These are phyloP conservation scores for Hypoxylon lienhwacheense DNA, from an alignment of 495 filamentous ascomycete species.

Conservation along the genomic window DNA sequence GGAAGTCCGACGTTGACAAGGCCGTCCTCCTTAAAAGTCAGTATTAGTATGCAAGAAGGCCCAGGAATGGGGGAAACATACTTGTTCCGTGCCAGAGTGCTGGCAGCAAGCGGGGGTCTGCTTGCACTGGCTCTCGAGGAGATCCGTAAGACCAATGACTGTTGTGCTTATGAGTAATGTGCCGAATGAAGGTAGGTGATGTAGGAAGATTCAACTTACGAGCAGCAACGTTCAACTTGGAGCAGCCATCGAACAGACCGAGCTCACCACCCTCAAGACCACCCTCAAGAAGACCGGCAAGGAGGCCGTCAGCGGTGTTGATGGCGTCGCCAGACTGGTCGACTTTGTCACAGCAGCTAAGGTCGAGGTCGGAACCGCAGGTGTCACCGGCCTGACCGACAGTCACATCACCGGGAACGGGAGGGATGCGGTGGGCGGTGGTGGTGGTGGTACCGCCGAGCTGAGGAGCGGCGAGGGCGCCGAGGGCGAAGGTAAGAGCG, in stretches of 20 bases:
- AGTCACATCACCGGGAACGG: constrained; percentile 48
- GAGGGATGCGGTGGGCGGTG: constrained; percentile 31
- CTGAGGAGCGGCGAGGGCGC: constrained; percentile 31
- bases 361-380: constrained; percentile 49
- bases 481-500: constrained; percentile 37
- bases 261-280: constrained; percentile 24
- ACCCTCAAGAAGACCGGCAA: constrained; percentile 33
- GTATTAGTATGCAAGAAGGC: background rate
- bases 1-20: constrained; percentile 53
- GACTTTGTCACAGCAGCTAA: constrained; percentile 50
- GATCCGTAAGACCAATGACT: constrained; percentile 46
- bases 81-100: constrained; percentile 45
- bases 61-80: constrained; percentile 21
- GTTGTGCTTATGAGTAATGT: background rate
- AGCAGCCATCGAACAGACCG: constrained; percentile 38
- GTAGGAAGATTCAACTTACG: constrained; percentile 6
- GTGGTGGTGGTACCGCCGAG: constrained; percentile 11
- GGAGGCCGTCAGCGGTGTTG: constrained; percentile 24
- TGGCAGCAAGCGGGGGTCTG: constrained; percentile 59
- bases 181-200: background rate
- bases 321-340: constrained; percentile 53
- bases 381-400: constrained; percentile 52
- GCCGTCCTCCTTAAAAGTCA: constrained; percentile 37
- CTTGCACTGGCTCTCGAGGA: constrained; percentile 56
- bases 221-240: constrained; percentile 37